These are phyloP conservation scores for Austroboletus eburneus DNA, from an alignment of 768 basidiomycete genomes.

Conservation along the genomic window DNA sequence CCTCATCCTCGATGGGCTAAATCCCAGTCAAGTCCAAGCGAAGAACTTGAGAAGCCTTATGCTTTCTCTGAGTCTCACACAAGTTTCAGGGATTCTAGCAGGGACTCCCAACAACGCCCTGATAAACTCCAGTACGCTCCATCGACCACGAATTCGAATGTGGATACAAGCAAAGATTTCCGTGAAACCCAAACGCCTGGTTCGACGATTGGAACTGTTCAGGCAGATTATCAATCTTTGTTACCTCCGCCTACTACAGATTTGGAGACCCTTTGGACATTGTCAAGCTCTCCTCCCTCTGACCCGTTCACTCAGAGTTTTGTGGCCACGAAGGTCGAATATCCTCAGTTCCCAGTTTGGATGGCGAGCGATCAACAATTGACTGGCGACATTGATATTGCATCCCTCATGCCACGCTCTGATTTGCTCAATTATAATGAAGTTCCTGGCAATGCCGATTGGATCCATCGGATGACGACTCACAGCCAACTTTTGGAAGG, in stretches of 20 bases:
- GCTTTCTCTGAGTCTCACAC: constrained; percentile 14
- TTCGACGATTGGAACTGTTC: constrained; percentile 7
- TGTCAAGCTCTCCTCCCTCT: constrained; percentile 21
- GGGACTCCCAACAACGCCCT: constrained; percentile 4
- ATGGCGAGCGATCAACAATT: constrained; percentile 22
- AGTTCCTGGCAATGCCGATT: constrained; percentile 8
- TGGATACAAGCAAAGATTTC: constrained; percentile 4
- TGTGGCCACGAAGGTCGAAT: constrained; percentile 45
- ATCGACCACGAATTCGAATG: constrained; percentile 1
- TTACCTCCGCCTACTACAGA: constrained; percentile 30
- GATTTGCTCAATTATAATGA: constrained; percentile 17
- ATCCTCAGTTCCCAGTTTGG: constrained; percentile 30
- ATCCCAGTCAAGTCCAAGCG: constrained; percentile 20
- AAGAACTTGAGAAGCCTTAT: constrained; percentile 27
- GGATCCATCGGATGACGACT: neutral
- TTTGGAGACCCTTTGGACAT: constrained; percentile 15
- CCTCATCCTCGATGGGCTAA: constrained; percentile 62
- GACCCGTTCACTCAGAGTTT: constrained; percentile 33
- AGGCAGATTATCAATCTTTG: constrained; percentile 25
- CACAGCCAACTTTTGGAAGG: constrained; percentile 20
- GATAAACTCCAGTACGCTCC: constrained; percentile 1
- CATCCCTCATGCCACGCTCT: constrained; percentile 37
- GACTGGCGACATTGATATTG: constrained; percentile 38
- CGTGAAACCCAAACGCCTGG: neutral
- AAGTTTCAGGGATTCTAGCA: constrained; percentile 8